Evolutionary conservation across 768 basidiomycete species (phyloP).

Genomic region (Podaxis sp.): DNA sequence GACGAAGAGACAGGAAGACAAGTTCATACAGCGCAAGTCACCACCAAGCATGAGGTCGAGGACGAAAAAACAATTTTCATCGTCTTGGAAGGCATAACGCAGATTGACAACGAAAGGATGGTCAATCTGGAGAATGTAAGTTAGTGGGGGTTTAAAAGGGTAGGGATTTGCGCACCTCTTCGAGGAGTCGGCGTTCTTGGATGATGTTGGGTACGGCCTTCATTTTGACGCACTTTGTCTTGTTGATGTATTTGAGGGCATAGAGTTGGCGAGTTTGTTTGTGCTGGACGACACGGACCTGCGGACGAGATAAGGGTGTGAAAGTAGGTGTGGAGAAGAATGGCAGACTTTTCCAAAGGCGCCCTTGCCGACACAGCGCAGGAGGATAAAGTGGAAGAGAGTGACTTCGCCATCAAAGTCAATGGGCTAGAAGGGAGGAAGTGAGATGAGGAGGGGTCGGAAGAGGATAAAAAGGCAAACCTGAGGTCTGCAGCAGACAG

Average conservation of each 20-base stretch:
- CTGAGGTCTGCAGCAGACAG: slow-evolving; percentile 81
- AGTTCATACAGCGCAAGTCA: slow-evolving; percentile 81
- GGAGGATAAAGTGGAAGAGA: slow-evolving; percentile 93
- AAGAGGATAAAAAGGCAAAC: slow-evolving; percentile 36
- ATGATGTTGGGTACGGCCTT: slow-evolving; percentile 97
- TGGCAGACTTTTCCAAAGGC: slow-evolving; percentile 91
- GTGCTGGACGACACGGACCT: slow-evolving; percentile 99
- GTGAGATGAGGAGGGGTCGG: not conserved
- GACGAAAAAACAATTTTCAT: slow-evolving; percentile 98
- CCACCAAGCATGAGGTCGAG: slow-evolving; percentile 97
- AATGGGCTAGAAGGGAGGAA: slow-evolving; percentile 60
- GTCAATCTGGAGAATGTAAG: slow-evolving; percentile 63
- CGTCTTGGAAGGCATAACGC: slow-evolving; percentile 96
- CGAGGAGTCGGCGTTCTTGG: slow-evolving; percentile 90
- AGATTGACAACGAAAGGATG: slow-evolving; percentile 94
- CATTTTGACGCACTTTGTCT: slow-evolving; percentile 97
- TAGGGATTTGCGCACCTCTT: slow-evolving; percentile 65
- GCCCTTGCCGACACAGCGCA: slow-evolving; percentile 97
- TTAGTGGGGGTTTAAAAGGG: not conserved
- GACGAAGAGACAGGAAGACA: not conserved
- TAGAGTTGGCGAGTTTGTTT: slow-evolving; percentile 97
- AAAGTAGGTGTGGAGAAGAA: slow-evolving; percentile 16
- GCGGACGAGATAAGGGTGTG: slow-evolving; percentile 16
- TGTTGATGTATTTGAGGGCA: slow-evolving; percentile 99
- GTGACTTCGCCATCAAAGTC: slow-evolving; percentile 96